phyloP scores from a whole-genome alignment of 2,329 filamentous ascomycete genomes.

The Coniochaeta pulveracea region DNA sequence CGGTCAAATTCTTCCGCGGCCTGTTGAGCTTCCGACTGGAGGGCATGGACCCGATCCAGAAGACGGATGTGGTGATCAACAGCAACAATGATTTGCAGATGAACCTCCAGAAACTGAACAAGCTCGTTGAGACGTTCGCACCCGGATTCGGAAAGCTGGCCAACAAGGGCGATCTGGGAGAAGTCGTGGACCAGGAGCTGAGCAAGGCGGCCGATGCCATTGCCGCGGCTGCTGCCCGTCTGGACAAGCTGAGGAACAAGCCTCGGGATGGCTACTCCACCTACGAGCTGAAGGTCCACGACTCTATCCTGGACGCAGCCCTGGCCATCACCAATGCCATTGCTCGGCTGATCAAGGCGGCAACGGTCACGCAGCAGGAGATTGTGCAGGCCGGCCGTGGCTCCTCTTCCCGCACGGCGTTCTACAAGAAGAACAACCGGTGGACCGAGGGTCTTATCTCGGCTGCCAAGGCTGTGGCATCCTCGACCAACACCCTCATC shows the following conservation, averaged over 20 bases:
- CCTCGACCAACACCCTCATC: constrained; percentile 89
- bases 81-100: constrained; percentile 94
- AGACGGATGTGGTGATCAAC: constrained; percentile 95
- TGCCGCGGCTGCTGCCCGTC: constrained; percentile 76
- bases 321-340: constrained; percentile 91
- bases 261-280: constrained; percentile 91
- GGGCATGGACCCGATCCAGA: constrained; percentile 79
- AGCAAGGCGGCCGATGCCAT: constrained; percentile 93
- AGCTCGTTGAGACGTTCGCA: constrained; percentile 83
- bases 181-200: constrained; percentile 85
- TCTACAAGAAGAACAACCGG: constrained; percentile 99
- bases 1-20: constrained; percentile 89
- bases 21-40: constrained; percentile 91
- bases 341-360: constrained; percentile 86
- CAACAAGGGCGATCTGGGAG: constrained; percentile 75
- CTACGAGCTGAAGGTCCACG: constrained; percentile 92
- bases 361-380: constrained; percentile 85
- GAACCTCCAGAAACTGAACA: constrained; percentile 86
- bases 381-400: constrained; percentile 91
- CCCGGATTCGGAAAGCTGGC: constrained; percentile 76
- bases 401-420: constrained; percentile 76
- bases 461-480: constrained; percentile 89
- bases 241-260: constrained; percentile 91
- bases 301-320: constrained; percentile 86
- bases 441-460: constrained; percentile 98